Conservation (phyloP, 78 protist genomes). For the Tieghemostelium lacteum region DNA sequence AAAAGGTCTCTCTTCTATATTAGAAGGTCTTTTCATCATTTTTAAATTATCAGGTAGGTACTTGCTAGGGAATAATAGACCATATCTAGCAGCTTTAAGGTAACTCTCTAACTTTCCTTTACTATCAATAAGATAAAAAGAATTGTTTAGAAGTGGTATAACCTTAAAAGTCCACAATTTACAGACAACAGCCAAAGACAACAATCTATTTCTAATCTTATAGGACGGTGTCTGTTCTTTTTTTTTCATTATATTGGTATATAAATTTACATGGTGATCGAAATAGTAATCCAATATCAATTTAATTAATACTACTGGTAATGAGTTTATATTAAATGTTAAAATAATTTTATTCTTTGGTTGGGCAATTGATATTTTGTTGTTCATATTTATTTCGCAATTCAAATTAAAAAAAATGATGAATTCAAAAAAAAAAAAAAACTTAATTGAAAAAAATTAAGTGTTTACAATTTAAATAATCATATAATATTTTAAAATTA, state of each 20-base stretch:
- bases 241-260: not conserved
- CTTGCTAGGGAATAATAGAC: slow-evolving; percentile 7
- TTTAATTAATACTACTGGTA: not conserved
- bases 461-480: no score
- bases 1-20: not conserved
- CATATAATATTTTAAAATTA: no score
- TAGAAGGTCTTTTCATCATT: not conserved
- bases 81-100: slow-evolving; percentile 5
- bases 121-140: slow-evolving; percentile 1
- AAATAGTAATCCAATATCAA: not conserved
- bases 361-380: no score
- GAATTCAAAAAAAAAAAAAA: no score
- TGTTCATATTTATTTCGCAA: no score
- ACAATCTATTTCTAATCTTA: not conserved
- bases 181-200: slow-evolving; percentile 16
- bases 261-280: not conserved
- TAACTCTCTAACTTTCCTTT: not conserved
- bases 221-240: no score
- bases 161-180: slow-evolving; percentile 24
- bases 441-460: no score
- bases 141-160: not conserved
- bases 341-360: no score
- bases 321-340: no score
- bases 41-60: not conserved
- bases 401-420: no score